phyloP scores from a whole-genome alignment of 1,284 basidiomycete genomes.

The Xerocomus nothofagi region DNA sequence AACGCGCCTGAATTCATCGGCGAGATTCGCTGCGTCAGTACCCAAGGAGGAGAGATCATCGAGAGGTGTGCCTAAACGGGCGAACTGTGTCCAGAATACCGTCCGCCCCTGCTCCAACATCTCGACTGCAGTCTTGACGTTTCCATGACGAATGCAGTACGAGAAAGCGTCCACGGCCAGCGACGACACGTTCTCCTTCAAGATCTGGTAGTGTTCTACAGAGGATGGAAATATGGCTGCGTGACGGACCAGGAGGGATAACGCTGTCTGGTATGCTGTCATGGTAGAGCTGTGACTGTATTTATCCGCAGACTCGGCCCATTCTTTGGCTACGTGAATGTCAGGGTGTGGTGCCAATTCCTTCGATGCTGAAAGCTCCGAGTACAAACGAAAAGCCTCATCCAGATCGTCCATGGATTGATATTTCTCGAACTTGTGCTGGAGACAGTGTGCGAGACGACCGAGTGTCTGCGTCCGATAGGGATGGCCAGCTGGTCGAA shows the following conservation, averaged over 20 bases:
- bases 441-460: background rate
- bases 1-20: conserved; percentile 16
- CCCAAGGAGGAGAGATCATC: conserved; percentile 4
- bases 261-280: conserved; percentile 8
- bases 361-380: background rate
- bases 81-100: conserved; percentile 18
- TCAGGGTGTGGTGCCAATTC: background rate
- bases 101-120: conserved; percentile 19
- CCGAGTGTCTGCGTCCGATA: background rate
- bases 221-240: conserved; percentile 8
- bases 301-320: conserved; percentile 7
- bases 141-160: conserved; percentile 5
- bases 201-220: conserved; percentile 2
- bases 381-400: background rate
- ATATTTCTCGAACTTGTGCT: background rate
- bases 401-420: background rate
- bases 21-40: background rate
- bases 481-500: background rate
- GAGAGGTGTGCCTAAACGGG: conserved; percentile 5
- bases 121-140: conserved; percentile 7
- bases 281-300: background rate
- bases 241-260: conserved; percentile 5
- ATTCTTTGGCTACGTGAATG: background rate
- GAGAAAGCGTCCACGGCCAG: conserved; percentile 16
- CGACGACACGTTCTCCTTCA: conserved; percentile 2